phyloP scores from a whole-genome alignment of 2,329 filamentous ascomycete genomes.

The Cryphonectria radicalis region DNA sequence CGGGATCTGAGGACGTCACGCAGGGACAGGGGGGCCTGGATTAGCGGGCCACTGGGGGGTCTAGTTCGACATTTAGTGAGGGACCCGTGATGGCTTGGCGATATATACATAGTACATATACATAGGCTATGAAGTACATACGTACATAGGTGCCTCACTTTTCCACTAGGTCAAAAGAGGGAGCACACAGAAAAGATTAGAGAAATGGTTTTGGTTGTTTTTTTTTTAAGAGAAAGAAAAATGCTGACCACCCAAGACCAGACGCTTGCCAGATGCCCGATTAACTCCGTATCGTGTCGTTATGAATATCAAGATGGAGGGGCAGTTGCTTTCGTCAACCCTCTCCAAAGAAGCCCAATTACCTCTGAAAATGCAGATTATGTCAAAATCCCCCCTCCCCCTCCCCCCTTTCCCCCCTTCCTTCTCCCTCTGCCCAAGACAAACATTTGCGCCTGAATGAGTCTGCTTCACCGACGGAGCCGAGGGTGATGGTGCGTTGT shows the following conservation, averaged over 20 bases:
- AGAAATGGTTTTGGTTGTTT: not conserved
- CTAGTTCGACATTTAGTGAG: not conserved
- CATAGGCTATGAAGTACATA: not conserved
- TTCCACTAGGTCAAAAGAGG: not conserved
- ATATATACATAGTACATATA: not conserved
- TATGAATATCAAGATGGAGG: not conserved
- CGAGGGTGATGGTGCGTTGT: not conserved
- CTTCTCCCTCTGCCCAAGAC: not conserved
- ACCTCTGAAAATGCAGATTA: not conserved
- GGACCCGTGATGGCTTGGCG: conserved; percentile 5
- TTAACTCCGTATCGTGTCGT: not conserved
- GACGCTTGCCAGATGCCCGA: not conserved
- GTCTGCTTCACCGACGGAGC: not conserved
- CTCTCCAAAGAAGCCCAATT: not conserved
- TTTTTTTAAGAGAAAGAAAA: not conserved
- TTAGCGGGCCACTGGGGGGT: not conserved
- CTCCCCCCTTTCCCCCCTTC: not conserved
- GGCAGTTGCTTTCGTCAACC: not conserved
- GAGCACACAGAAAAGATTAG: not conserved
- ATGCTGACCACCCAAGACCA: not conserved
- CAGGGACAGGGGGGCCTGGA: conserved; percentile 11
- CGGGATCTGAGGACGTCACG: conserved; percentile 25
- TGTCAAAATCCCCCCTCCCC: not conserved
- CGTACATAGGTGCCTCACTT: not conserved
- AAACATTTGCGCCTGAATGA: not conserved